phyloP scores from a whole-genome alignment of 2,329 filamentous ascomycete species.

The Monosporascus sp. region DNA sequence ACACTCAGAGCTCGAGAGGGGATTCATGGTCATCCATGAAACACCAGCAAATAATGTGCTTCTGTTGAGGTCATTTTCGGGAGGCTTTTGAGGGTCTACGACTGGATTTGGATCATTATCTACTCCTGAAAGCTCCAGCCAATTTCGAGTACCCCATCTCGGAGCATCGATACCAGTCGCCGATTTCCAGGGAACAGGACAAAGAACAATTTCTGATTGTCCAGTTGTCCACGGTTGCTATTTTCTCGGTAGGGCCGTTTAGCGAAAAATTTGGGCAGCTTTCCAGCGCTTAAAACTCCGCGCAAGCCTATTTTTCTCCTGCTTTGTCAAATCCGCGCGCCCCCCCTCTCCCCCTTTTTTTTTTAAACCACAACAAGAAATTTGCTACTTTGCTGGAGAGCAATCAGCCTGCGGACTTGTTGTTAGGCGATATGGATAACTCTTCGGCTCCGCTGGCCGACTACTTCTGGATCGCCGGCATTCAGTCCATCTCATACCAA shows the following conservation, averaged over 20 bases:
- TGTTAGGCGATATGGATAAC: slow-evolving; percentile 47
- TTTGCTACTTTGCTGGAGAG: no score
- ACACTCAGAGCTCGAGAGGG: not conserved
- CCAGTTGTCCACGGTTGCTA: not conserved
- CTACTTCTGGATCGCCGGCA: slow-evolving; percentile 71
- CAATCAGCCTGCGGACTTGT: slow-evolving; percentile 8
- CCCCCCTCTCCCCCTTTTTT: no score
- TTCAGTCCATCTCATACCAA: slow-evolving; percentile 62
- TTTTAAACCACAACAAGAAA: no score
- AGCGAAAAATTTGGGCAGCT: not conserved
- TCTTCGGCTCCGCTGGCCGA: slow-evolving; percentile 63
- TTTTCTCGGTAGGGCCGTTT: not conserved
- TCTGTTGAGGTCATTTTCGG: not conserved
- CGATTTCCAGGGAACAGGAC: not conserved
- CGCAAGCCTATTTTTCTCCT: no score
- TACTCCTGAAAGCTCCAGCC: not conserved
- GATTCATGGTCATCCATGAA: not conserved
- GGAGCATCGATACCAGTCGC: not conserved
- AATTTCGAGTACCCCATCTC: not conserved
- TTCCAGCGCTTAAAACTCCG: no score
- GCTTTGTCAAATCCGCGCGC: no score
- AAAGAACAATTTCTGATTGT: not conserved
- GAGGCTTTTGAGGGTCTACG: not conserved
- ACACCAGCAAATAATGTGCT: not conserved
- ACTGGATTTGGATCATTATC: not conserved